Evolutionary conservation across 2,329 filamentous ascomycete genomes (phyloP).

Genomic region (Fusarium sp.): DNA sequence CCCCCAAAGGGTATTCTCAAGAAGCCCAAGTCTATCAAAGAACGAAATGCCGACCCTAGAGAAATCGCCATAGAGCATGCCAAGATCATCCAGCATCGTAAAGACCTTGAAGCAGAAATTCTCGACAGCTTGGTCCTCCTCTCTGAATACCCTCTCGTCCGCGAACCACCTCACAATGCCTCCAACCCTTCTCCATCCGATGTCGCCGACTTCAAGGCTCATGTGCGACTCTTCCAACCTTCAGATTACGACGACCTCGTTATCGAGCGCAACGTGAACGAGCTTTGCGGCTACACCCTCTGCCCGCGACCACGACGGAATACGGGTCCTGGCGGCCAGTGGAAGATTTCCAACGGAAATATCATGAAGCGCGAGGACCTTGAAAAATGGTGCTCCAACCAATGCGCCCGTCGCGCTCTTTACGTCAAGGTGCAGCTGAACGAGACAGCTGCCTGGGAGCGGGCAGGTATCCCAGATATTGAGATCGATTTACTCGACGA

Average conservation of each 20-base stretch:
- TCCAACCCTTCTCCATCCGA: slow-evolving; percentile 68
- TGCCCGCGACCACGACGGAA: slow-evolving; percentile 75
- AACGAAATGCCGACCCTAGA: slow-evolving; percentile 55
- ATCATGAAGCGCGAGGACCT: slow-evolving; percentile 79
- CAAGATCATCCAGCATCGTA: slow-evolving; percentile 82
- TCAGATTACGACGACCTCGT: slow-evolving; percentile 90
- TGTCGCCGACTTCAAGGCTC: slow-evolving; percentile 70
- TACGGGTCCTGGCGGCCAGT: slow-evolving; percentile 69
- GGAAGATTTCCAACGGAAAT: slow-evolving; percentile 70
- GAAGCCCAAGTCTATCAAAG: slow-evolving; percentile 54
- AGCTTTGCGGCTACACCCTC: slow-evolving; percentile 84
- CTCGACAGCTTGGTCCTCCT: slow-evolving; percentile 78
- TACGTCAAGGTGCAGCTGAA: slow-evolving; percentile 91
- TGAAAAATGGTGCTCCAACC: slow-evolving; percentile 87
- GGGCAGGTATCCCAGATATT: slow-evolving; percentile 68
- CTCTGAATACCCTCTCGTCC: slow-evolving; percentile 66
- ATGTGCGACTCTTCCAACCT: slow-evolving; percentile 81
- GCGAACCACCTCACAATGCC: slow-evolving; percentile 53
- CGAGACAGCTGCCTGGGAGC: slow-evolving; percentile 87
- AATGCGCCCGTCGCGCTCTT: slow-evolving; percentile 81
- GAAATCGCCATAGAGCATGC: slow-evolving; percentile 86
- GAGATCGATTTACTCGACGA: slow-evolving; percentile 76
- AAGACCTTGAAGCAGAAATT: slow-evolving; percentile 80
- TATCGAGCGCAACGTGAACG: slow-evolving; percentile 86
- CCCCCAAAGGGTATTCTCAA: slow-evolving; percentile 70